Evolutionary conservation across 164 flowering plant species (phyloP), one percentile per base, ranked within the genome.

Genomic region (Litsea cubeba): DNA sequence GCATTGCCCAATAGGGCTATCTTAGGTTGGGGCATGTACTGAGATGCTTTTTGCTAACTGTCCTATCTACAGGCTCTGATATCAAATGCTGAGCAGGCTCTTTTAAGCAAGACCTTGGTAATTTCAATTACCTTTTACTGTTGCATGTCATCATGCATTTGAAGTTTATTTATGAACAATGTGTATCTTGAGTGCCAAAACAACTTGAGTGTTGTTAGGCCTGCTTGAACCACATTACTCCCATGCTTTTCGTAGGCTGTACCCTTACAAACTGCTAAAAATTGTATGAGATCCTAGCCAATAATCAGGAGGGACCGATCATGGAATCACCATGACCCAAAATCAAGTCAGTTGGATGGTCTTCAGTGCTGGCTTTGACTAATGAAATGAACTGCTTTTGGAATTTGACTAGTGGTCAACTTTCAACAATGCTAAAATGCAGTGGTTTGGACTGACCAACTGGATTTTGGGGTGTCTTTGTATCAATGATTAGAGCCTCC

Each of bases 41-140:
- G 60, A 69, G 17, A 65, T 23, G 50, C 64, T 64, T 65, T 54
- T 28, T 63, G 28, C 3, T 20, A 20, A 22, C 60, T 46, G 0
- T 80, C 71, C 58, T 35, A 28, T 74, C 23, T 81, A 71, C 81
- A 91, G 95, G 86, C 91, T 23, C 77, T 92, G 77, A 85, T 69
- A 67, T 76, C 81, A 66, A 75, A 85, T 82, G 86, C 93, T 73
- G 97, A 91, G 73, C 87, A 84, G 65, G 98, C 99, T 75, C 6
- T 85, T 49, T 80, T 95, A 70, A 91, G 98, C 94, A 95, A 95
- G 85, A 82, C 88, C 77, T 77, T 95, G 92, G 99, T 90, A 89
- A 79, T 71, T 26, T 49, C 65, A 18, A 5, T 70, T 22, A 30
- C 62, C 10, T 49, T 63, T 46, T 5, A 10, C 46, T 50, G 24